phyloP scores from a whole-genome alignment of 768 basidiomycete genomes.

The Mycena venus region DNA sequence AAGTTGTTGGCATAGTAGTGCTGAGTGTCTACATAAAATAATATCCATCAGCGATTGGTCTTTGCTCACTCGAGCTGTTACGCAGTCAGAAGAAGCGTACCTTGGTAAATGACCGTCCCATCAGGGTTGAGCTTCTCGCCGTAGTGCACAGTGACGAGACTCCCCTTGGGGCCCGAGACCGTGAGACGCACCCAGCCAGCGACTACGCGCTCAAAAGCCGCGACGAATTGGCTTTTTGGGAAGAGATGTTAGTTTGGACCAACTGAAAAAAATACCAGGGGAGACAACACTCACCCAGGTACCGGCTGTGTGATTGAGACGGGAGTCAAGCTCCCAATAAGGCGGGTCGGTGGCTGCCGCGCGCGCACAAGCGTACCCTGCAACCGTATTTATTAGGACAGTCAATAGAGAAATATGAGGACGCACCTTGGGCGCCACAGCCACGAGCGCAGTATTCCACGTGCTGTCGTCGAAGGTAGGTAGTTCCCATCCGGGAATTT shows the following conservation, averaged over 20 bases:
- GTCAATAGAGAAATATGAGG: too few species aligned
- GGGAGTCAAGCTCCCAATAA: constrained; percentile 38
- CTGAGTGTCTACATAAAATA: constrained; percentile 14
- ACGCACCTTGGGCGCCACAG: constrained; percentile 32
- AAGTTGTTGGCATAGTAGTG: constrained; percentile 43
- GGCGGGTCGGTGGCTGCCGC: constrained; percentile 41
- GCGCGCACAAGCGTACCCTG: constrained; percentile 37
- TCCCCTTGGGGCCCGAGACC: constrained; percentile 40
- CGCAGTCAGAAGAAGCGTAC: not conserved
- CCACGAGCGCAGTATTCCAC: constrained; percentile 38
- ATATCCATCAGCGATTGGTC: not conserved
- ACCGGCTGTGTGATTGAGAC: constrained; percentile 41
- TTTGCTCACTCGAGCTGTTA: too few species aligned
- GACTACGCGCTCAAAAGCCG: constrained; percentile 42
- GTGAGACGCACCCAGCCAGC: constrained; percentile 45
- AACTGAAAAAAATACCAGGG: not conserved
- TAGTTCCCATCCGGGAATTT: constrained; percentile 37
- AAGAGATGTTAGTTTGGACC: not conserved
- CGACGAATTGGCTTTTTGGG: constrained; percentile 39
- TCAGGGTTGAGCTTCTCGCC: constrained; percentile 45
- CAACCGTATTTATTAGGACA: not conserved
- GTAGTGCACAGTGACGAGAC: constrained; percentile 44
- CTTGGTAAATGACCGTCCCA: constrained; percentile 29
- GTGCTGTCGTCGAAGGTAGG: constrained; percentile 34
- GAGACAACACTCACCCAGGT: constrained; percentile 24